A percentile compares a stretch with the other conserved stretches of the same genome.
Conservation (phyloP, 1,284 basidiomycete genomes). For the Malassezia furfur region DNA sequence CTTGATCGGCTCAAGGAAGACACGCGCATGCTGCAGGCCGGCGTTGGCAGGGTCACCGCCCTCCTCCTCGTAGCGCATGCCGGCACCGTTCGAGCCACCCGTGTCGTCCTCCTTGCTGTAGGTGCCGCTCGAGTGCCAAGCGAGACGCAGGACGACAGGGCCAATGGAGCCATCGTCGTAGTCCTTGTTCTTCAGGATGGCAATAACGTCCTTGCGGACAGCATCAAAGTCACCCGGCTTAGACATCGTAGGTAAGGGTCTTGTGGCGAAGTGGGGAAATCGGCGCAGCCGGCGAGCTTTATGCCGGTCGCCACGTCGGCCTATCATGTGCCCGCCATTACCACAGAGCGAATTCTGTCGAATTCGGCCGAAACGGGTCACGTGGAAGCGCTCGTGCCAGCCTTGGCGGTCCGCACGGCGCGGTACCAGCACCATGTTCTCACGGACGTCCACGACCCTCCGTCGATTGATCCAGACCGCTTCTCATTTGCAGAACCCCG, state of each 20-base stretch:
- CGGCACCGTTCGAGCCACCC: conserved; percentile 58
- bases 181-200: conserved; percentile 42
- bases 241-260: conserved; percentile 16
- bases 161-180: conserved; percentile 40
- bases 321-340: not conserved
- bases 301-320: not conserved
- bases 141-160: conserved; percentile 72
- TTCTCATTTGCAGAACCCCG: conserved; percentile 22
- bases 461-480: conserved; percentile 33
- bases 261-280: not conserved
- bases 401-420: not conserved
- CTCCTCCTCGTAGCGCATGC: conserved; percentile 46
- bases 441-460: conserved; percentile 20
- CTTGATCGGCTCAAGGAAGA: conserved; percentile 78
- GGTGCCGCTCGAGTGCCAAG: conserved; percentile 76
- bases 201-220: conserved; percentile 39
- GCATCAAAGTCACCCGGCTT: conserved; percentile 35
- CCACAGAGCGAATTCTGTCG: not conserved
- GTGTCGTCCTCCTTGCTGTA: conserved; percentile 63
- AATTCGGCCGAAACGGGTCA: conserved; percentile 1
- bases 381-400: not conserved
- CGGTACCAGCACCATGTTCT: conserved; percentile 3
- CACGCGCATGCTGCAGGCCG: conserved; percentile 72
- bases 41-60: conserved; percentile 75
- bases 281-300: not conserved